A percentile compares a stretch with the other conserved stretches of the same genome.
Evolutionary conservation across 306 rosid genomes (phyloP).

Genomic region (Pyrus bretschneideri): DNA sequence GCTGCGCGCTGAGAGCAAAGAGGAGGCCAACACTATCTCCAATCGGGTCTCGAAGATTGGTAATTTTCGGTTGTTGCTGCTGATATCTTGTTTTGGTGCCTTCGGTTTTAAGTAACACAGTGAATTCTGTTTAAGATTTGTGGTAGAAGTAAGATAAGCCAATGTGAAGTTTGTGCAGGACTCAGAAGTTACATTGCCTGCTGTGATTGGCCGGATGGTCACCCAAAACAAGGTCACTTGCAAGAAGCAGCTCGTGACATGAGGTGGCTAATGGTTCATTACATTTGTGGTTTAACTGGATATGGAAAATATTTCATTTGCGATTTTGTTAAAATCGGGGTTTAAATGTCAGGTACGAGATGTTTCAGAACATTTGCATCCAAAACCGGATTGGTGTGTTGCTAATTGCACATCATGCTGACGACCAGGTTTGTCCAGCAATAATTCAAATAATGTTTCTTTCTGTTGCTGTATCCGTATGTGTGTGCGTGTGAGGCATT

Average conservation of each 20-base stretch:
- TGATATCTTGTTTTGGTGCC: not conserved
- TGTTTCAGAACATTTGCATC: slow-evolving; percentile 64
- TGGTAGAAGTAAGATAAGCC: too few species aligned
- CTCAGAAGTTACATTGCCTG: slow-evolving; percentile 59
- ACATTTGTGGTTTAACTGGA: not conserved
- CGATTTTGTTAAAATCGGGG: not conserved
- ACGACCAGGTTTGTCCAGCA: slow-evolving; percentile 64
- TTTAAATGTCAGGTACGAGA: slow-evolving; percentile 52
- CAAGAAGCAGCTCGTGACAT: slow-evolving; percentile 94
- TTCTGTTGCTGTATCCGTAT: not conserved
- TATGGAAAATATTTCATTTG: slow-evolving; percentile 5
- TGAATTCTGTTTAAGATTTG: not conserved
- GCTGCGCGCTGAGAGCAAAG: slow-evolving; percentile 52
- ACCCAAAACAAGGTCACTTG: slow-evolving; percentile 82
- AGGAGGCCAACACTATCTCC: slow-evolving; percentile 61
- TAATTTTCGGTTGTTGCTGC: slow-evolving; percentile 15
- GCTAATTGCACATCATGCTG: slow-evolving; percentile 89
- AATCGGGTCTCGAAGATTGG: slow-evolving; percentile 65
- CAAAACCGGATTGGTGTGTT: slow-evolving; percentile 55
- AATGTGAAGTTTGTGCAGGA: slow-evolving; percentile 27
- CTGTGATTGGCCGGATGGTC: slow-evolving; percentile 79
- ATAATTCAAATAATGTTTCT: not conserved
- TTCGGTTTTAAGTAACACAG: slow-evolving; percentile 5
- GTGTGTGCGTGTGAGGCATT: not conserved
- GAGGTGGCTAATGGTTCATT: slow-evolving; percentile 40